Evolutionary conservation across 2,329 filamentous ascomycete species (phyloP).

Genomic region (Hirsutella thompsonii): DNA sequence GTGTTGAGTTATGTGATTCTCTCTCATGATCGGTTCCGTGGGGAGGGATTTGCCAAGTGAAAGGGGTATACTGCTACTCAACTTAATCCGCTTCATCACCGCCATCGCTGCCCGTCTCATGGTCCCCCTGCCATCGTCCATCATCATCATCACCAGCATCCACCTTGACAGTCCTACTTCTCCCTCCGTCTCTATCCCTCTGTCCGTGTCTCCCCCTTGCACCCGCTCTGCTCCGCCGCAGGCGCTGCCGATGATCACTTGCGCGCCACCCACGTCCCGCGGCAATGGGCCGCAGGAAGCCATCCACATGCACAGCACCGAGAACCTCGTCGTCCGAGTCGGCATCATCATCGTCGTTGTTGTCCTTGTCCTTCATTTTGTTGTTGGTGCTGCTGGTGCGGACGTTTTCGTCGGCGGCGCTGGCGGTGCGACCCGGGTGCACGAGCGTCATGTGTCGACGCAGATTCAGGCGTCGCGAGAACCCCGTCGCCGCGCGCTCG

Average conservation of each 20-base stretch:
- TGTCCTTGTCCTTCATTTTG: no score
- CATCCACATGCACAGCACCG: conserved; percentile 55
- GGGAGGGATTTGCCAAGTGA: no score
- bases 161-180: no score
- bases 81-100: background rate
- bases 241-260: no score
- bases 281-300: conserved; percentile 47
- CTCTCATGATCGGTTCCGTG: no score
- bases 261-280: conserved; percentile 33
- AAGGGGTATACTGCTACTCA: no score
- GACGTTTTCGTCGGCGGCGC: conserved; percentile 10
- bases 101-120: background rate
- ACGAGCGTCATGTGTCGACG: conserved; percentile 23
- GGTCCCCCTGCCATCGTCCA: conserved; percentile 13
- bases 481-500: conserved; percentile 21
- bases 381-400: no score
- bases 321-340: conserved; percentile 39
- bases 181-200: no score
- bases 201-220: no score
- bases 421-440: conserved; percentile 22
- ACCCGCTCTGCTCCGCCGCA: no score
- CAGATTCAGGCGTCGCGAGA: conserved; percentile 22
- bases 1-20: no score
- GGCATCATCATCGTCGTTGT: background rate
- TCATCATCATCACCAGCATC: background rate